Evolutionary conservation across 129 eudicot species (phyloP), one percentile per base, ranked within the genome.

Genomic region (Chrysanthemum makinoi): DNA sequence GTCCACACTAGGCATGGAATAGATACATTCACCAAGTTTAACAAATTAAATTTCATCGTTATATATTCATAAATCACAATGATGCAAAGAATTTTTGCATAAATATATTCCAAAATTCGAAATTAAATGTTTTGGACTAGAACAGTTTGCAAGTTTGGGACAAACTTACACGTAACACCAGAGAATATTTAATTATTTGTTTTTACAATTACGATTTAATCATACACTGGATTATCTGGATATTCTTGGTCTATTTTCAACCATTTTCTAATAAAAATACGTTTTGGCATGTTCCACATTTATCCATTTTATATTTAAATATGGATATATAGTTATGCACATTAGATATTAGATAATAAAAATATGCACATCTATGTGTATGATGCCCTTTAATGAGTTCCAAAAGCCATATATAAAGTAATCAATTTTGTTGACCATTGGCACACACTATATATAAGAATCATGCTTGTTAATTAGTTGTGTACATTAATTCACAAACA

Each of bases 391-490:
- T 80, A 53, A 76, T 65, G 64, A 49, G 70, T 44, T 61, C 77
- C 75, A 81, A 76, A 52, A 66, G 81, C 81, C 81, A 76, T 53
- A 59, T 76, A 16, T 47, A 52, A 48, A 13, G 4, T 44, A 46
- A 43, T 13, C 50, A 52, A 6, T 10, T 0, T 44, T 26, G 70
- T 56, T 47, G 68, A 54, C 68, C 67, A 46, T 56, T 63, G 26
- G 16, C 67, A 46, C 9, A 70, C 58, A 51, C 72, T 70, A 62
- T 62, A 77, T 61, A 77, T 77, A 69, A 57, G 24, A 26, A 24
- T 2, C 24, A 72, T n/a, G 24, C 50, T 8, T 30, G 20, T 9
- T 15, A 20, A 17, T n/a, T n/a, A 15, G 46, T 7, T 60, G 33
- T 51, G 28, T 68, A 26, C 58, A 66, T 58, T 22, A 22, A 1